Evolutionary conservation across 2,329 filamentous ascomycete species (phyloP), one percentile per base, ranked within the genome.

Genomic region (Trichoderma breve): DNA sequence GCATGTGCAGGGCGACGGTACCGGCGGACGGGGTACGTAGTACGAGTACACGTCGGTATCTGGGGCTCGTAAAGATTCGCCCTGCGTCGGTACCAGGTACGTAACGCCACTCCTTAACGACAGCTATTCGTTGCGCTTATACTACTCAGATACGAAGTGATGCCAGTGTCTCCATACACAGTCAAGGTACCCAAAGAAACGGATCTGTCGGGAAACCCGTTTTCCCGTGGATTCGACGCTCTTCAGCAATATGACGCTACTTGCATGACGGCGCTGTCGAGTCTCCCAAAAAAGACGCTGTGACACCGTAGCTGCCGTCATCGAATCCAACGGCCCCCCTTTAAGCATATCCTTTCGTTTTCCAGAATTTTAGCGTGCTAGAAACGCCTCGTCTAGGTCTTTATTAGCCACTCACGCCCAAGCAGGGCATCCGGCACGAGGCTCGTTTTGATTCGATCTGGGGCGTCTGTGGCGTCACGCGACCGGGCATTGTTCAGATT

Each of bases 391-490:
- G 15, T n/a, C 14, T 62, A 6, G 12, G 24, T 39, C 14, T 18
- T 39, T 51, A 15, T 32, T 32, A 51, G 39, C 62, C 39, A 51
- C 63, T 24, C 28, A 24, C 26, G 39, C 28, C 39, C 39, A 26
- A 51, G 30, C 9, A 47, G n/a, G 57, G 57, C 21, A 62, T 53
- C 14, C 21, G 32, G 30, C 47, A 36, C 32, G 58, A 24, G n/a
- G 32, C 24, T 36, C 47, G 18, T 39, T 24, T 62, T 62, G 30
- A 26, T 15, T 62, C 34, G 21, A 14, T 61, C 30, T 39, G 30
- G 43, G 63, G 63, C 28, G 30, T 21, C 57, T 70, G 67, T 62
- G 55, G 67, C 57, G 57, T 62, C 67, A 70, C 67, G 67, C 67
- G 67, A 70, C 67, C 21, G 36, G 15, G 18, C 39, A 21, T 64